Base-by-base conservation (phyloP, 2,329 filamentous ascomycete species). In the Cercospora sp. region DNA sequence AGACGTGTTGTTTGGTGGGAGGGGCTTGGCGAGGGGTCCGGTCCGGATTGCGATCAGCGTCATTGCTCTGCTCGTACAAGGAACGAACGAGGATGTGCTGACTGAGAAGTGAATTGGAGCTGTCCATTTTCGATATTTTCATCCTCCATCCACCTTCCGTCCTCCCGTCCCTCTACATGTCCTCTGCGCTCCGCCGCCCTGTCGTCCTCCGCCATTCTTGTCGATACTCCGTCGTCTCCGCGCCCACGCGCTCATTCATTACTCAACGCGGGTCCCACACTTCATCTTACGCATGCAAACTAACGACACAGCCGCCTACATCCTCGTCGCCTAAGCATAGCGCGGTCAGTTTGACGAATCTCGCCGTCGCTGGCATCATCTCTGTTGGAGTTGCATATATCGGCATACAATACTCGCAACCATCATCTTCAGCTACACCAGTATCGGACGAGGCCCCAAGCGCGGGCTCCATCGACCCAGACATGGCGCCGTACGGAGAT, bases 401-500 rank as follows among this genome's bases (percentile, higher is more conserved):
- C 24, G 65, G 65, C 57, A 63, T 70, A 9, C 57, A 63, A 61
- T 74, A 73, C 68, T 67, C 62, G 59, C 64, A 53, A 32, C 10
- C 58, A 26, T 43, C 60, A 9, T 34, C 51, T 61, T 55, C 45
- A 43, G 45, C 30, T 30, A 34, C 43, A 49, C n/a, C 53, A 49
- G 59, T 28, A 32, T 24, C 37, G 26, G 55, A 59, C 55, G 55
- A 59, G 12, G 55, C 55, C 37, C 71, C 79, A 37, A 70, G 59
- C 24, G 64, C 64, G 60, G 62, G 62, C 28, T 61, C 65, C n/a
- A 62, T 66, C 63, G 68, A 70, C 53, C 45, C 55, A 53, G 45
- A 67, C 51, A 77, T 79, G 65, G 77, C 76, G 32, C 86, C 67
- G 13, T 69, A 69, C 18, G 67, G 67, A 16, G 60, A 66, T 63